Conservation (phyloP, 2,329 filamentous ascomycete species). For the Rutstroemia sp. region DNA sequence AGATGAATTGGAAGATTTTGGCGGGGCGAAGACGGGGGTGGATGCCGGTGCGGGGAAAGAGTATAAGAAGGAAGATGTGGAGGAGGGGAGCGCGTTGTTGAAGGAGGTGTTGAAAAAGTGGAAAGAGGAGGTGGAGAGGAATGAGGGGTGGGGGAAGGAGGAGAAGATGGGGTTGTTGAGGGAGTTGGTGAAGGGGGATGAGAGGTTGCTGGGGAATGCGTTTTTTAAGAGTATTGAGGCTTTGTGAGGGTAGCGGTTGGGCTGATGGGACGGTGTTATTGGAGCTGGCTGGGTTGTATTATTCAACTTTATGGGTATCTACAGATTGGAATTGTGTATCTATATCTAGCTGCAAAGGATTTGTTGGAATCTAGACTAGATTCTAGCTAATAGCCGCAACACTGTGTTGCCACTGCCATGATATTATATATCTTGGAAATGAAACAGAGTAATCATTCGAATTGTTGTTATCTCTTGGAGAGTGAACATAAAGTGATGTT, state of each 20-base stretch:
- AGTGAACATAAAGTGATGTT: too few species aligned
- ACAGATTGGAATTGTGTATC: too few species aligned
- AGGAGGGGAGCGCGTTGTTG: slow-evolving; percentile 76
- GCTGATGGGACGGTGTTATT: neutral
- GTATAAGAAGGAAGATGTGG: slow-evolving; percentile 79
- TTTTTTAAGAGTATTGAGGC: slow-evolving; percentile 58
- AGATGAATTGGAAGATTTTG: slow-evolving; percentile 95
- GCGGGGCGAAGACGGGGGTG: slow-evolving; percentile 51
- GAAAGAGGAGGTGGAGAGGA: slow-evolving; percentile 63
- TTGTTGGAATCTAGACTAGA: too few species aligned
- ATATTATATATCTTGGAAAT: too few species aligned
- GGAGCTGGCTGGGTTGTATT: too few species aligned
- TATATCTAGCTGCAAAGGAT: too few species aligned
- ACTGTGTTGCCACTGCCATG: too few species aligned
- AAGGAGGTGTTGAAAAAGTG: slow-evolving; percentile 78
- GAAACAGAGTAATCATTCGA: too few species aligned
- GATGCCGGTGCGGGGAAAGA: slow-evolving; percentile 32
- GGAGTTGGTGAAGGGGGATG: slow-evolving; percentile 69
- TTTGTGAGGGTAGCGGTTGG: slow-evolving; percentile 16
- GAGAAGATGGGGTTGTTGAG: slow-evolving; percentile 74
- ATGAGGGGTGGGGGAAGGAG: slow-evolving; percentile 51
- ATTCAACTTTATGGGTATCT: too few species aligned
- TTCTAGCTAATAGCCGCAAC: too few species aligned
- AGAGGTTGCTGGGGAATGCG: slow-evolving; percentile 54
- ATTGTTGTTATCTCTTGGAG: too few species aligned